Evolutionary conservation across 192 early-diverging fungal genomes (phyloP).

Genomic region (Globomyces pollinis-pini): DNA sequence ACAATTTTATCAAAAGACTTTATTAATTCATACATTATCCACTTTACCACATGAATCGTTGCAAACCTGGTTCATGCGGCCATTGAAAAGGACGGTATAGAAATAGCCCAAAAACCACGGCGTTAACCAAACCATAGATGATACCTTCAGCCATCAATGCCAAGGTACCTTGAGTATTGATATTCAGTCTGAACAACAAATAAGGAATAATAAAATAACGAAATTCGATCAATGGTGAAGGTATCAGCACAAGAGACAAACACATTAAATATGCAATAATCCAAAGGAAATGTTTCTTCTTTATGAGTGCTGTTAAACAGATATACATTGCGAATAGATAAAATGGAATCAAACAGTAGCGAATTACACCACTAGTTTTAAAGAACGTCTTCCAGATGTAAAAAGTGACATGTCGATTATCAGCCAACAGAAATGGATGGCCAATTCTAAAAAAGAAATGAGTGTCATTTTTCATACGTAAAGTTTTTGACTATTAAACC

Average conservation of each 20-base stretch:
- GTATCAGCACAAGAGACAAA: conserved; percentile 62
- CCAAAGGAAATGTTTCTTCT: conserved; percentile 41
- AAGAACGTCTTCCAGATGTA: conserved; percentile 86
- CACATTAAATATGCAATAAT: conserved; percentile 44
- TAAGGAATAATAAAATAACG: conserved; percentile 91
- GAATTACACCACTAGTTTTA: conserved; percentile 37
- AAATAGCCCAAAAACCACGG: conserved; percentile 67
- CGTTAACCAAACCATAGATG: conserved; percentile 55
- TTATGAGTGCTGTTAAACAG: conserved; percentile 19
- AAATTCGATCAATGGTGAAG: conserved; percentile 90
- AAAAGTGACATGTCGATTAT: conserved; percentile 95
- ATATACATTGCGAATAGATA: conserved; percentile 44
- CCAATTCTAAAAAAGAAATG: too few species aligned
- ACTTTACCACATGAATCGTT: conserved; percentile 97
- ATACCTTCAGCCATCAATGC: conserved; percentile 23
- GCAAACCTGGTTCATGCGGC: conserved; percentile 58
- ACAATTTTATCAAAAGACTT: too few species aligned
- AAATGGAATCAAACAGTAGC: conserved; percentile 56
- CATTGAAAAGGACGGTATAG: conserved; percentile 68
- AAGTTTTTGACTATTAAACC: not conserved
- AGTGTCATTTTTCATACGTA: too few species aligned
- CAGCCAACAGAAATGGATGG: conserved; percentile 88
- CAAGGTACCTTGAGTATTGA: conserved; percentile 23
- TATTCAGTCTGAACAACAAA: conserved; percentile 62
- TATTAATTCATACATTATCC: too few species aligned